phyloP scores from a whole-genome alignment of 2,329 filamentous ascomycete genomes.

The Penicillium sclerotiorum region DNA sequence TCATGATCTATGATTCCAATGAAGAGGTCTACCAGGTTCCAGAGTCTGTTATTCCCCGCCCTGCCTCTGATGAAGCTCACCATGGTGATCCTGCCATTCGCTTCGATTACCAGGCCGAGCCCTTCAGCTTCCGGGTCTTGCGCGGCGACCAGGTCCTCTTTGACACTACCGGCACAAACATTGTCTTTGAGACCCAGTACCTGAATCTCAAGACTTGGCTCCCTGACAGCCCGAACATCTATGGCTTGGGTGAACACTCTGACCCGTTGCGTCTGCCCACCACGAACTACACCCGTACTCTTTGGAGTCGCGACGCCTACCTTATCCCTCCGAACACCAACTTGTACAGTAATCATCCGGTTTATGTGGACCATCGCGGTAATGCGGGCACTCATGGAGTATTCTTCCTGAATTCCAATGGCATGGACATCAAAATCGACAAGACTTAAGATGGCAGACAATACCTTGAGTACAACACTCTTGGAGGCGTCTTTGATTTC shows the following conservation, averaged over 20 bases:
- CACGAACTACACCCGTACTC: conserved; percentile 68
- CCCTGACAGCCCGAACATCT: conserved; percentile 69
- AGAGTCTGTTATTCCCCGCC: conserved; percentile 67
- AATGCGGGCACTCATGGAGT: conserved; percentile 62
- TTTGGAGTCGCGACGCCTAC: conserved; percentile 71
- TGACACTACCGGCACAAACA: conserved; percentile 65
- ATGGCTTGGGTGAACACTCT: conserved; percentile 77
- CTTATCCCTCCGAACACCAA: conserved; percentile 63
- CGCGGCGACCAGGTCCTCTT: conserved; percentile 56
- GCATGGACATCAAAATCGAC: conserved; percentile 77
- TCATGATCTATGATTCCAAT: conserved; percentile 72
- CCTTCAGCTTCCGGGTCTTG: conserved; percentile 68
- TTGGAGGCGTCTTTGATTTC: conserved; percentile 76
- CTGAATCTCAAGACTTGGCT: conserved; percentile 71
- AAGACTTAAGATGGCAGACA: conserved; percentile 61
- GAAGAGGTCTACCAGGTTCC: conserved; percentile 75
- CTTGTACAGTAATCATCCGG: conserved; percentile 71
- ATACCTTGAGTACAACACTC: conserved; percentile 76
- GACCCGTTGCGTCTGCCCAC: conserved; percentile 70
- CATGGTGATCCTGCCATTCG: conserved; percentile 46
- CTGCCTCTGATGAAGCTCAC: conserved; percentile 47
- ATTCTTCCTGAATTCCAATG: conserved; percentile 72
- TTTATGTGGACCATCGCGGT: conserved; percentile 74
- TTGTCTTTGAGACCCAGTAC: conserved; percentile 80
- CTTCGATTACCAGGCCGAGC: conserved; percentile 58